These are phyloP conservation scores for Glutinoglossum americanum DNA, from an alignment of 495 filamentous ascomycete species.

Conservation along the genomic window DNA sequence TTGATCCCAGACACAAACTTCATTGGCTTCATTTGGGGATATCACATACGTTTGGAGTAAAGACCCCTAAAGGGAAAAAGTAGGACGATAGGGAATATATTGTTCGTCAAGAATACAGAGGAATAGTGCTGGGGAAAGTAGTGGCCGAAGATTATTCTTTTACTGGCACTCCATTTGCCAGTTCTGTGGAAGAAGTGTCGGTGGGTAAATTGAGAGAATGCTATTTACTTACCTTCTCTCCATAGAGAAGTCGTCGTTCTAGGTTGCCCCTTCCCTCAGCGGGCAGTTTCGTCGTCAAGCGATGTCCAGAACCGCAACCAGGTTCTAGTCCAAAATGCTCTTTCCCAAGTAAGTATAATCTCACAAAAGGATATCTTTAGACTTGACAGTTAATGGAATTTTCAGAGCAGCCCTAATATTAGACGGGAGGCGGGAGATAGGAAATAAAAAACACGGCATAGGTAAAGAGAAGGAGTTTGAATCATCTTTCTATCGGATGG, in stretches of 20 bases:
- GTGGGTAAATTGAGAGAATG: background rate
- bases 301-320: too few species aligned
- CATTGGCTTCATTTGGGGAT: background rate
- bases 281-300: background rate
- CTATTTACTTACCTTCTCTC: background rate
- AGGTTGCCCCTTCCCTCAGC: background rate
- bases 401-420: too few species aligned
- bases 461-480: too few species aligned
- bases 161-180: background rate
- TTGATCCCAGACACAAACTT: constrained; percentile 1
- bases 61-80: background rate
- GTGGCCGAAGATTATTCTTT: background rate
- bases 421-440: too few species aligned
- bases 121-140: background rate
- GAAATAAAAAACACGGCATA: too few species aligned
- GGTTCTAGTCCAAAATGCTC: too few species aligned
- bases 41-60: background rate
- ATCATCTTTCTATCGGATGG: too few species aligned
- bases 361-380: too few species aligned
- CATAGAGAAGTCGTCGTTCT: background rate
- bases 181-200: background rate
- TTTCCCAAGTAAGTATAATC: too few species aligned
- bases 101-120: background rate
- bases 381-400: too few species aligned
- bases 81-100: background rate